Percentiles rank a stretch among this genome's conserved stretches.
Evolutionary conservation across 2,329 filamentous ascomycete genomes (phyloP).

Genomic region (Magnaporthiopsis incrustans): DNA sequence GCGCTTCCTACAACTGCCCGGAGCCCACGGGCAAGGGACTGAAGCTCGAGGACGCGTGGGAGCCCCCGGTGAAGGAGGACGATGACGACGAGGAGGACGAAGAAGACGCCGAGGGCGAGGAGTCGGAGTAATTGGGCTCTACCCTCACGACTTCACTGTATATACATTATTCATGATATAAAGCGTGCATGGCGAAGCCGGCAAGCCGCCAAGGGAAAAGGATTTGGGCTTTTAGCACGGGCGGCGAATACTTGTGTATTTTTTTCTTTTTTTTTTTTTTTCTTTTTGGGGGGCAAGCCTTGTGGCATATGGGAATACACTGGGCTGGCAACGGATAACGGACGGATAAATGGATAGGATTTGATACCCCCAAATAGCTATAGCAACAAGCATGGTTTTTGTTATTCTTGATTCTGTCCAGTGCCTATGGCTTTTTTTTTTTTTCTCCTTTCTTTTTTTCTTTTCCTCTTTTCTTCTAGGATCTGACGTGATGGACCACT

Average conservation of each 20-base stretch:
- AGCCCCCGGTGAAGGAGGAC: slow-evolving; percentile 54
- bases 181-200: background rate
- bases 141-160: background rate
- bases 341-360: background rate
- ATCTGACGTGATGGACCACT: too few species aligned
- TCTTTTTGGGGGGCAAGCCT: background rate
- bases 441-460: too few species aligned
- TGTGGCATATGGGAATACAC: background rate
- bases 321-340: background rate
- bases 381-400: background rate
- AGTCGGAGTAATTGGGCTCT: slow-evolving; percentile 16
- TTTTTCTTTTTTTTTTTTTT: background rate
- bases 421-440: too few species aligned
- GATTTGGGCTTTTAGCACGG: background rate
- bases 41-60: slow-evolving; percentile 76
- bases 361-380: background rate
- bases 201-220: background rate
- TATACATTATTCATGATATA: background rate
- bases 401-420: background rate
- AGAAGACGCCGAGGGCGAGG: slow-evolving; percentile 28
- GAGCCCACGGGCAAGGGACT: slow-evolving; percentile 61
- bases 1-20: slow-evolving; percentile 34
- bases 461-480: too few species aligned
- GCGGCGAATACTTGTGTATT: background rate
- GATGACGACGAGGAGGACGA: slow-evolving; percentile 43